Conservation (phyloP, 441 rosid genomes). For the Pelargonium citronellum region DNA sequence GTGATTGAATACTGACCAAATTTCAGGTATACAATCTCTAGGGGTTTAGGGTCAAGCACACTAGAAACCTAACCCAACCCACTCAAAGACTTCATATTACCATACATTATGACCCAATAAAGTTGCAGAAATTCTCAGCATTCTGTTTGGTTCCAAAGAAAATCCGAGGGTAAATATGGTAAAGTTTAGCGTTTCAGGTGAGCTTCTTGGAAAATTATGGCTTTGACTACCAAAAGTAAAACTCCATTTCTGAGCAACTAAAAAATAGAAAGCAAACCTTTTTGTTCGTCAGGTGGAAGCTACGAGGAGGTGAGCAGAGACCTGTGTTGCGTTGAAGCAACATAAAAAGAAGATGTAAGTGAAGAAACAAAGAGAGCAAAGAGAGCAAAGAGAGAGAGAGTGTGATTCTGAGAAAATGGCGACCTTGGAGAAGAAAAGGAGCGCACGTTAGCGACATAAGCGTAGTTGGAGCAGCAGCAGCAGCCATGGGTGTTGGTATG, state of each 20-base stretch:
- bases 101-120: too few species aligned
- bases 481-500: slow-evolving; percentile 22
- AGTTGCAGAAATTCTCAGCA: neutral
- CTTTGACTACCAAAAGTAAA: neutral
- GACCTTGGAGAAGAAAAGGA: slow-evolving; percentile 41
- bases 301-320: slow-evolving; percentile 23
- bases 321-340: slow-evolving; percentile 20
- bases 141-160: neutral
- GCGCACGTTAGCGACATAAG: slow-evolving; percentile 33
- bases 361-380: slow-evolving; percentile 5
- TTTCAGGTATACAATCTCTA: neutral
- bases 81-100: too few species aligned
- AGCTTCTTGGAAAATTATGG: neutral
- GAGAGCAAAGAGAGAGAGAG: neutral
- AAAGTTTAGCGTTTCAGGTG: neutral
- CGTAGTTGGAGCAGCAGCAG: slow-evolving; percentile 29
- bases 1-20: too few species aligned
- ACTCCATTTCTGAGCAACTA: neutral
- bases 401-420: neutral
- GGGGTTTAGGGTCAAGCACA: neutral
- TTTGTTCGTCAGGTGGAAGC: slow-evolving; percentile 16
- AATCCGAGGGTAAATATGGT: neutral
- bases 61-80: neutral
- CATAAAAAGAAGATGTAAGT: neutral
- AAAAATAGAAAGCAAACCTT: neutral